Evolutionary conservation across 2,329 filamentous ascomycete species (phyloP), one percentile per base, ranked within the genome.

Genomic region (Microsporum canis): DNA sequence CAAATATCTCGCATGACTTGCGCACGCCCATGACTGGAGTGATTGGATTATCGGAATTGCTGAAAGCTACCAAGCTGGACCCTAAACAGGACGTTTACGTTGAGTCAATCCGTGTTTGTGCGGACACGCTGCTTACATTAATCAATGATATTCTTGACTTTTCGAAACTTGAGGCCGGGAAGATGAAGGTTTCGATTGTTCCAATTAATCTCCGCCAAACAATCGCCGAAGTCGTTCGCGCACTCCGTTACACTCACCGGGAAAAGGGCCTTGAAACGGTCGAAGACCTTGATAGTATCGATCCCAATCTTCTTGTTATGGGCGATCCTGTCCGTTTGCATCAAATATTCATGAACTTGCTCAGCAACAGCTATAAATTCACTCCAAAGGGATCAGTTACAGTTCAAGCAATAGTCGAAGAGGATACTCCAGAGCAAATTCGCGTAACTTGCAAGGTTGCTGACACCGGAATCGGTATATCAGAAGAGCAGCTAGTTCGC

Each of bases 11-110:
- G 1, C 85, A 88, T 66, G 85, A 97, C 72, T 80, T 99, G 39
- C 95, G 96, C 71, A 99, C 94, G 0, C 94, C 94, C 0, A 80
- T 97, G 61, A 97, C 97, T 70, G 94, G 92, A 10, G 96, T 97
- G 57, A 80, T 99, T 68, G 94, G 94, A 38, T 82, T 85, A 73
- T 83, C 80, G 2, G 83, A 86, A 66, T 72, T 86, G 49, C 75
- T 86, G 27, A 85, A 85, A 66, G 77, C 77, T 5, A 85, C 82
- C 7, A 72, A 71, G 4, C 66, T 86, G 41, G 80, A 79, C 62
- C 75, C 75, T 23, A 82, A 86, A 68, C 83, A 86, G 67, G 79
- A 82, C 65, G 80, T 81, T 65, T 84, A 84, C 64, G 82, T 84
- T 23, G 82, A 86, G 67, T 84, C 81, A 7, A 86, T 85, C 61